Evolutionary conservation across 257 asterid genomes (phyloP), one percentile per base, ranked within the genome.

Genomic region (Prunella vulgaris): DNA sequence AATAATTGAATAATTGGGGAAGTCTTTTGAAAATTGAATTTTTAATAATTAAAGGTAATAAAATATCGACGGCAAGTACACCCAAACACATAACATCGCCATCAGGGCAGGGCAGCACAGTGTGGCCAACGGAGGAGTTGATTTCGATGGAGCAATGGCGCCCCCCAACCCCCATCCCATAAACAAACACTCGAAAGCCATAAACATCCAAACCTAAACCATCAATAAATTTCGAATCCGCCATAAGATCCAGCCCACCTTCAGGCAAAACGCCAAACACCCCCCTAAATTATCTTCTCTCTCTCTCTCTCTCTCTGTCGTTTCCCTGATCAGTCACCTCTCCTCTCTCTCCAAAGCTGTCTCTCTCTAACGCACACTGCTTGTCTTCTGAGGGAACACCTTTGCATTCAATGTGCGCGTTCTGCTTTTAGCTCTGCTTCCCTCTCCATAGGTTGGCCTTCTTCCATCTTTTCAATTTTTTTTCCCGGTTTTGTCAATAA

Each of bases 241-340:
- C 40, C 65, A 35, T 30, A 12, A 20, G 20, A 20, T 30, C 60
- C 24, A 66, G 6, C 2, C 18, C 18, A 7, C 14, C 51, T 1
- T 12, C 1, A 7, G 68, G 78, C 82, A 48, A 66, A 66, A 78
- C 30, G 73, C 81, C 85, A 75, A 75, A 69, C 78, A 27, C 21
- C 61, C 9, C 72, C 48, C 66, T 8, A 10, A 63, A 62, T 17
- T 49, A 74, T 21, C 81, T 59, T 35, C 28, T 25, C 25, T 35
- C 38, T 76, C 81, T 61, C 42, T 71, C 17, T 24, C 28, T 49
- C n/a, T 5, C 66, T 33, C 66, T 60, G 65, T 60, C 65, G 46
- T 60, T 72, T 33, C 77, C 33, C 25, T 54, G 67, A 74, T 32
- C 32, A 51, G 77, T 76, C 82, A 59, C 42, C 70, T 77, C 40